Base-by-base conservation (phyloP, 2,329 filamentous ascomycete genomes). In the Aspergillus tanneri region DNA sequence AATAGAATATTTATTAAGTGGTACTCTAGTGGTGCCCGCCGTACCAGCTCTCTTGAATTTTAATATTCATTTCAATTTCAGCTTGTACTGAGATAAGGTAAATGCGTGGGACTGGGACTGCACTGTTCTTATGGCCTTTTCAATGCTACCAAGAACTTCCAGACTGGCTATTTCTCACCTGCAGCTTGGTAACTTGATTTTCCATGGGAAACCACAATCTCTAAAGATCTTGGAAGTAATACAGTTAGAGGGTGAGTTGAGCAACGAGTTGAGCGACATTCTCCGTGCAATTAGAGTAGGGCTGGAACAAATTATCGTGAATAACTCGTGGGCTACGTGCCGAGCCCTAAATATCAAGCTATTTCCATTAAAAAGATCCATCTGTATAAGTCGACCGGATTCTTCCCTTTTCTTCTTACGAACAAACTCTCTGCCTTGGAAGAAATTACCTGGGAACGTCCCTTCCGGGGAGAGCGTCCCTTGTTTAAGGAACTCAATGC, bases 321-420 rank as follows among this genome's bases (percentile, higher is more conserved):
- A n/a, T 23, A 16, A 16, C 21, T 41, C 38, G 22, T 16, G 24
- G 21, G 24, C n/a, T 14, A 41, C n/a, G 14, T 41, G 38, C 18
- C 23, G 24, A 16, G 38, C 23, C 38, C 38, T 41, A 25, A 28
- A 24, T 23, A 24, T 41, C 24, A 24, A 41, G n/a, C 24, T 41
- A 28, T 41, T 41, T 41, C 38, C 38, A n/a, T 41, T 16, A 41
- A 41, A 25, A 28, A 28, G 38, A 16, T 30, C 16, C 38, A 41
- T 41, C 38, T 41, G 38, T 25, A 27, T n/a, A 25, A 41, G n/a
- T 41, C 38, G n/a, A 28, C 21, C 16, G 38, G 24, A 24, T 16
- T 41, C 12, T 28, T 41, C 14, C 38, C 38, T 41, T 41, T 41
- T 41, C 24, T 41, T 5, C 38, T 41, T 24, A 14, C 19, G 16